Evolutionary conservation across 176 grass and related monocot genomes (phyloP).

Genomic region (Zoysia japonica): DNA sequence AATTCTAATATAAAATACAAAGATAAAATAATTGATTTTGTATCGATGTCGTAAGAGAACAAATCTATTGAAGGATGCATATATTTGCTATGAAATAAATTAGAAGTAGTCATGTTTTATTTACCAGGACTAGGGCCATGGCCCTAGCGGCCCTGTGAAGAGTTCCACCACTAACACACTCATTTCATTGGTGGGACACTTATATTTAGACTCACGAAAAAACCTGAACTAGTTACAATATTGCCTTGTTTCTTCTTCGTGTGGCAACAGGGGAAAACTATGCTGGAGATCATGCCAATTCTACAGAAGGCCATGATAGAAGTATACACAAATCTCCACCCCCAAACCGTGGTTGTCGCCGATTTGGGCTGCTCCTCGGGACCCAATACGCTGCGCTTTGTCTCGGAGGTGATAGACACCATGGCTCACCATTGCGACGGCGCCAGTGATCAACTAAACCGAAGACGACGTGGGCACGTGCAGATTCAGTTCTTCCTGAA

Average conservation of each 20-base stretch:
- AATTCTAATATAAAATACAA: no score
- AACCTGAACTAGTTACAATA: neutral
- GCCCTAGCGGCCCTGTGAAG: no score
- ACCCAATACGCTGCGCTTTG: slow-evolving; percentile 42
- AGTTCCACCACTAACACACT: no score
- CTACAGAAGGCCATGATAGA: slow-evolving; percentile 35
- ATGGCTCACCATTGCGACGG: neutral
- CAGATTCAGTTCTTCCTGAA: slow-evolving; percentile 75
- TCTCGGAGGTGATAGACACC: slow-evolving; percentile 13
- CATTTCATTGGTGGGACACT: no score
- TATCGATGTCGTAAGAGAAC: no score
- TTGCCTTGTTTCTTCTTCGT: neutral
- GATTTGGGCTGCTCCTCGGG: slow-evolving; percentile 56
- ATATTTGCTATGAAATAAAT: no score
- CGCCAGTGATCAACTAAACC: neutral
- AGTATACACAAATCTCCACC: slow-evolving; percentile 1
- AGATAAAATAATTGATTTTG: no score
- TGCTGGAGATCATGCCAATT: slow-evolving; percentile 24
- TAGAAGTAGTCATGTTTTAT: no score
- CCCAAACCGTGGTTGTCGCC: slow-evolving; percentile 37
- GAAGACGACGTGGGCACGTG: neutral
- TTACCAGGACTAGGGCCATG: no score
- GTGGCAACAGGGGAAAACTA: slow-evolving; percentile 40
- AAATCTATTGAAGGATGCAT: no score
- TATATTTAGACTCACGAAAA: neutral